A percentile compares a stretch with the other conserved stretches of the same genome.
Evolutionary conservation across 192 early-diverging fungal genomes (phyloP).

Genomic region (Entomortierella chlamydospora): DNA sequence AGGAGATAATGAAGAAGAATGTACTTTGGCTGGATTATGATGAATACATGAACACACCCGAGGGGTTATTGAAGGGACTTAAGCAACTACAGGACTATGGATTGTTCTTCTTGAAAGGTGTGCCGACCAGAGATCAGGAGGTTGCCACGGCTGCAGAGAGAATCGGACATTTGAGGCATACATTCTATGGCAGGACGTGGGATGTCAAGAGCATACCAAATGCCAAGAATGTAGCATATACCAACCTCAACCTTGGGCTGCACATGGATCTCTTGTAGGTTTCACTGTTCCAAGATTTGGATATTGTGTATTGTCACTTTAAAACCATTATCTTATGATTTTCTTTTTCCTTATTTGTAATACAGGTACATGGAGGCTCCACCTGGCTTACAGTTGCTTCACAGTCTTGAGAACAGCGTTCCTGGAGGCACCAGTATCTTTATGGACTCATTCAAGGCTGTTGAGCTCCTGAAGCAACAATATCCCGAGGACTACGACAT

Average conservation of each 20-base stretch:
- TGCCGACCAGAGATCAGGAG: conserved; percentile 67
- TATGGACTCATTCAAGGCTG: conserved; percentile 78
- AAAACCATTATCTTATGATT: not conserved
- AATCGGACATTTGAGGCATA: conserved; percentile 77
- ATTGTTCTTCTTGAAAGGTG: conserved; percentile 72
- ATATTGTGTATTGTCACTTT: not conserved
- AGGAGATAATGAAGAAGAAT: conserved; percentile 47
- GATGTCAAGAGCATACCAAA: conserved; percentile 81
- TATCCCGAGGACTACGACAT: conserved; percentile 72
- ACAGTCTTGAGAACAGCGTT: conserved; percentile 82
- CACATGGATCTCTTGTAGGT: conserved; percentile 91
- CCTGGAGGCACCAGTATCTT: conserved; percentile 80
- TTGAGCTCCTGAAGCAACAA: conserved; percentile 64
- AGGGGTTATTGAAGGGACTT: conserved; percentile 65
- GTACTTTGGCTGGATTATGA: conserved; percentile 66
- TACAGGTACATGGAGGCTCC: conserved; percentile 82
- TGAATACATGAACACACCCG: conserved; percentile 65
- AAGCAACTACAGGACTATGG: conserved; percentile 74
- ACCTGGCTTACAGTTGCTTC: conserved; percentile 84
- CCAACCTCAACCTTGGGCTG: conserved; percentile 78
- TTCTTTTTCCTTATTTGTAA: conserved; percentile 2
- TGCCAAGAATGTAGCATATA: conserved; percentile 90
- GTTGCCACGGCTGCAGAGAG: conserved; percentile 69
- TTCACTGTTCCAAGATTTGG: not conserved
- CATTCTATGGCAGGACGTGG: conserved; percentile 83